phyloP scores from a whole-genome alignment of 768 basidiomycete genomes.

The Xerocomus spinulosus region DNA sequence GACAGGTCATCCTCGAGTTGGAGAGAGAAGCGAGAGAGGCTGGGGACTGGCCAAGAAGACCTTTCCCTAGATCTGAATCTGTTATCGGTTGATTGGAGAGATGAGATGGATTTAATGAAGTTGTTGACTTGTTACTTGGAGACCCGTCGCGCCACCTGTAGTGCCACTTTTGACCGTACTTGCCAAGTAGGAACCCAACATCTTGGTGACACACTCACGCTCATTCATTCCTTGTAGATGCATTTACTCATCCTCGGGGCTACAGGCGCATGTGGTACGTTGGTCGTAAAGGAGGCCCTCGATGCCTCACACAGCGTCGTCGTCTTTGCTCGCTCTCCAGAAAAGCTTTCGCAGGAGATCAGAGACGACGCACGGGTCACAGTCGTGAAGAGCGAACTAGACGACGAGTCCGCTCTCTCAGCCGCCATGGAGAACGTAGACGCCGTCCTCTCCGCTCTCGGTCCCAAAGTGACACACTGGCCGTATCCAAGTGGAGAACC shows the following conservation, averaged over 20 bases:
- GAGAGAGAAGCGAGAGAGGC: conserved; percentile 42
- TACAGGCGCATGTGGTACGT: conserved; percentile 58
- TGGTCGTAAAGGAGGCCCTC: conserved; percentile 54
- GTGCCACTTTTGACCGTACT: too few relatives aligned
- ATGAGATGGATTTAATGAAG: too few relatives aligned
- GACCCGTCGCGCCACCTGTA: too few relatives aligned
- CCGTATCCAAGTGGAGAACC: conserved; percentile 47
- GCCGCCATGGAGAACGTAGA: conserved; percentile 54
- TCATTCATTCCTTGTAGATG: conserved; percentile 22
- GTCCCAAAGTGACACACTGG: conserved; percentile 43
- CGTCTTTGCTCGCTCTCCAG: conserved; percentile 59
- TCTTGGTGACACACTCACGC: too few relatives aligned
- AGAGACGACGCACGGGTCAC: conserved; percentile 40
- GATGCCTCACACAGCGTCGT: conserved; percentile 43
- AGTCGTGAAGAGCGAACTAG: conserved; percentile 52
- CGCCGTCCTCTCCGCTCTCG: conserved; percentile 63
- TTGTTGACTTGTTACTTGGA: too few relatives aligned
- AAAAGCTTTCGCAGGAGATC: conserved; percentile 55
- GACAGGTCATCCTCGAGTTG: conserved; percentile 41
- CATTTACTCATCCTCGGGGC: conserved; percentile 65
- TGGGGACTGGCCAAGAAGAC: conserved; percentile 38
- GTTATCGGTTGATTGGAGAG: too few relatives aligned
- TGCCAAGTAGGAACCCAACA: too few relatives aligned
- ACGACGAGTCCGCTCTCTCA: conserved; percentile 45
- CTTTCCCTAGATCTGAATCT: not conserved